phyloP scores from a whole-genome alignment of 1,284 basidiomycete species.

The Cutaneotrichosporon sp. region DNA sequence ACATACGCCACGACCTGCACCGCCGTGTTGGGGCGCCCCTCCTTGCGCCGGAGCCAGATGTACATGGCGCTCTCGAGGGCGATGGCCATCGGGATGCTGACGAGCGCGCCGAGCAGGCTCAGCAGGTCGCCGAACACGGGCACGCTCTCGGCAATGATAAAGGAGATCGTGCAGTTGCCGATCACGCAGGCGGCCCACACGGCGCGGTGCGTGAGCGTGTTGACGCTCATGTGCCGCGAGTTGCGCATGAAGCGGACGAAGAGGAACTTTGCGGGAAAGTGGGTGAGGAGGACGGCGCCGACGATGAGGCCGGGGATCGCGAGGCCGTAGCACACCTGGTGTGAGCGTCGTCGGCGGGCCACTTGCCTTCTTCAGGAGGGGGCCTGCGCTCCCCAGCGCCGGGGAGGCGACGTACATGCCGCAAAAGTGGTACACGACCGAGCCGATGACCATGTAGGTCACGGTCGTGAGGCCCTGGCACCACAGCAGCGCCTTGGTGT shows the following conservation, averaged over 20 bases:
- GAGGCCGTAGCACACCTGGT: no score
- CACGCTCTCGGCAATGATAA: not conserved
- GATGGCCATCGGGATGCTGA: not conserved
- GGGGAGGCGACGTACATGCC: no score
- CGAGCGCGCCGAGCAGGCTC: not conserved
- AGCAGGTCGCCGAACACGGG: not conserved
- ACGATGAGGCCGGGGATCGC: no score
- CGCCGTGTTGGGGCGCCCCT: not conserved
- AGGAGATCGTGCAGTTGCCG: not conserved
- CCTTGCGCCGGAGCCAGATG: not conserved
- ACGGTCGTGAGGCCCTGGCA: no score
- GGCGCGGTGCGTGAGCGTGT: not conserved
- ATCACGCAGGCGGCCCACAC: not conserved
- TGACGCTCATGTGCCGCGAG: slow-evolving; percentile 61
- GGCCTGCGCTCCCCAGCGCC: no score
- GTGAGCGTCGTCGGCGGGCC: no score
- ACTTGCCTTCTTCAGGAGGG: no score
- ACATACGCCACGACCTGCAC: not conserved
- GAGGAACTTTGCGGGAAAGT: slow-evolving; percentile 35
- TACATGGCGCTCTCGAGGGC: not conserved
- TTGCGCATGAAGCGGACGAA: no score
- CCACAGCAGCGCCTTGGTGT: no score
- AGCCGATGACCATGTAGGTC: no score
- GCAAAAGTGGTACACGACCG: no score
- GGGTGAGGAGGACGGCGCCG: slow-evolving; percentile 43